Conservation (phyloP, 176 grass and related monocot species). For the Carex kokanica region DNA sequence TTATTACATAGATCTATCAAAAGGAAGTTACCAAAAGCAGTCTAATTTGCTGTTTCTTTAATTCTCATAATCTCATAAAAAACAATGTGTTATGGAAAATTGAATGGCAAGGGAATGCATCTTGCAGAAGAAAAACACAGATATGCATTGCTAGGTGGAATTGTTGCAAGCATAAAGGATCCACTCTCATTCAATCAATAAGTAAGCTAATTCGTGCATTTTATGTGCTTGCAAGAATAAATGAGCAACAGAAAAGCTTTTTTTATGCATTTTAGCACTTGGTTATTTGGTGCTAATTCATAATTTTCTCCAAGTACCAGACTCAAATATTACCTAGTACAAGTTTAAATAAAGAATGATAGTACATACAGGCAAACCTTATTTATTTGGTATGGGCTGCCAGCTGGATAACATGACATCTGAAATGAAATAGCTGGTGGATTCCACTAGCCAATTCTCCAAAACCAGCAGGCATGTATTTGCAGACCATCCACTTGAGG, state of each 20-base stretch:
- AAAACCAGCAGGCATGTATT: constrained; percentile 37
- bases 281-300: not conserved
- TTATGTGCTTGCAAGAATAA: too few relatives aligned
- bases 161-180: too few relatives aligned
- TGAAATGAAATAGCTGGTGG: constrained; percentile 1
- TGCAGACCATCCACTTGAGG: constrained; percentile 37
- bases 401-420: not conserved
- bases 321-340: not conserved
- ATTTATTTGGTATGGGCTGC: not conserved
- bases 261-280: not conserved
- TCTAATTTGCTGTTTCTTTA: not conserved
- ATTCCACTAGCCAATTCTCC: not conserved
- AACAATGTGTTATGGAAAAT: too few relatives aligned
- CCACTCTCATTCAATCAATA: too few relatives aligned
- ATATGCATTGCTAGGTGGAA: too few relatives aligned
- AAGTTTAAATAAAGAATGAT: not conserved
- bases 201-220: too few relatives aligned
- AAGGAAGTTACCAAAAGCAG: not conserved
- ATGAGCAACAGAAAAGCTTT: too few relatives aligned
- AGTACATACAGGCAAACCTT: not conserved
- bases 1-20: not conserved
- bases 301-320: not conserved
- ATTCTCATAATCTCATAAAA: not conserved
- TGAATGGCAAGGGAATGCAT: too few relatives aligned
- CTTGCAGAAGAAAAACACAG: too few relatives aligned